phyloP scores from a whole-genome alignment of 2,329 filamentous ascomycete species.

The Alternaria brassicae region DNA sequence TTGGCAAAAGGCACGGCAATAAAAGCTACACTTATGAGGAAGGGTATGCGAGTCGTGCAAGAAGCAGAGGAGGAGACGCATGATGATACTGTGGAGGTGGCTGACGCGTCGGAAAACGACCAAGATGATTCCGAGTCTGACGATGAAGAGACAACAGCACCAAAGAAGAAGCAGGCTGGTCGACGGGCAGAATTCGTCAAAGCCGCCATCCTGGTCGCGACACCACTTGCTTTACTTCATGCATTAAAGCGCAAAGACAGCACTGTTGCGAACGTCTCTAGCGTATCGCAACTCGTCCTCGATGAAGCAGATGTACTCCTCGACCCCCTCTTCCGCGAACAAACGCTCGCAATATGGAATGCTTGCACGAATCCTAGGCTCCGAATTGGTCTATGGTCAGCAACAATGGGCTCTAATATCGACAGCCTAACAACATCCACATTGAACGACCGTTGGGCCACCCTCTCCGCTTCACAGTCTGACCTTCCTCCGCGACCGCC shows the following conservation, averaged over 20 bases:
- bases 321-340: slow-evolving; percentile 86
- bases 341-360: slow-evolving; percentile 85
- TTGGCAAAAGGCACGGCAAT: slow-evolving; percentile 78
- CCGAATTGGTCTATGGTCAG: slow-evolving; percentile 86
- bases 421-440: slow-evolving; percentile 78
- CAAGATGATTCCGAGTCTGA: slow-evolving; percentile 44
- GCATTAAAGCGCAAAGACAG: slow-evolving; percentile 63
- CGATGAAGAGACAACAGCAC: slow-evolving; percentile 45
- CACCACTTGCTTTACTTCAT: slow-evolving; percentile 79
- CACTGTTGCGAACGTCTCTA: slow-evolving; percentile 63
- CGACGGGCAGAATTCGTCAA: slow-evolving; percentile 65
- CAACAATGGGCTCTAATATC: slow-evolving; percentile 94
- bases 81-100: slow-evolving; percentile 28
- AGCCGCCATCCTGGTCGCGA: slow-evolving; percentile 81
- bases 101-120: slow-evolving; percentile 52
- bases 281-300: slow-evolving; percentile 76
- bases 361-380: slow-evolving; percentile 75
- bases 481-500: slow-evolving; percentile 51
- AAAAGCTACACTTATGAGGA: slow-evolving; percentile 81
- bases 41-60: slow-evolving; percentile 73
- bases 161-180: slow-evolving; percentile 45
- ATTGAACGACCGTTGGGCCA: slow-evolving; percentile 49
- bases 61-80: slow-evolving; percentile 54
- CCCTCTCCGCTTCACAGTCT: slow-evolving; percentile 48
- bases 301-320: slow-evolving; percentile 96